Percentiles rank a stretch among this genome's conserved stretches.
Conservation (phyloP, 176 grass and related monocot genomes). For the Avena sativa region DNA sequence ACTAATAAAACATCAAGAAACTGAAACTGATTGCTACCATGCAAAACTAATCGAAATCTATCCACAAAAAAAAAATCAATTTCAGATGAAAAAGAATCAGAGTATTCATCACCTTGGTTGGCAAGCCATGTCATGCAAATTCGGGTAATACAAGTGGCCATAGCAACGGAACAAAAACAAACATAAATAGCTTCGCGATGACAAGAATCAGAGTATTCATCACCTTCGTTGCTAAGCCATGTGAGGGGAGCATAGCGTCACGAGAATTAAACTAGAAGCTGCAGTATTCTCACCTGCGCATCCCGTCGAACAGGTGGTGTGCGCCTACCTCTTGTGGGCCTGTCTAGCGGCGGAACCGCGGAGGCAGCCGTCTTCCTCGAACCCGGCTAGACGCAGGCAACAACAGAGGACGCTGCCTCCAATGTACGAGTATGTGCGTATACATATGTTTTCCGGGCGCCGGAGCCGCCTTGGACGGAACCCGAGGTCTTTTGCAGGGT, state of each 20-base stretch:
- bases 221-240: no score
- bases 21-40: neutral
- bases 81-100: neutral
- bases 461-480: neutral
- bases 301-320: conserved; percentile 25
- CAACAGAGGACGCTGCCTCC: neutral
- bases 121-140: neutral
- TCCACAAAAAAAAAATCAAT: neutral
- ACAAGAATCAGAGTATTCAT: no score
- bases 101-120: neutral
- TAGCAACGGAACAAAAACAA: neutral
- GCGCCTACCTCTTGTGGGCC: neutral
- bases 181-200: no score
- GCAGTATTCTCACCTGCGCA: conserved; percentile 18
- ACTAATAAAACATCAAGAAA: neutral
- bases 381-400: neutral
- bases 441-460: neutral
- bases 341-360: neutral
- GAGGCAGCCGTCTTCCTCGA: neutral
- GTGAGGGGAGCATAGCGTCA: neutral
- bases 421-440: neutral
- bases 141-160: neutral
- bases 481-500: neutral
- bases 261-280: neutral
- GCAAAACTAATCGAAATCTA: neutral